Evolutionary conservation across 345 rosid species (phyloP), one percentile per base, ranked within the genome.

Genomic region (Arabis alpina): DNA sequence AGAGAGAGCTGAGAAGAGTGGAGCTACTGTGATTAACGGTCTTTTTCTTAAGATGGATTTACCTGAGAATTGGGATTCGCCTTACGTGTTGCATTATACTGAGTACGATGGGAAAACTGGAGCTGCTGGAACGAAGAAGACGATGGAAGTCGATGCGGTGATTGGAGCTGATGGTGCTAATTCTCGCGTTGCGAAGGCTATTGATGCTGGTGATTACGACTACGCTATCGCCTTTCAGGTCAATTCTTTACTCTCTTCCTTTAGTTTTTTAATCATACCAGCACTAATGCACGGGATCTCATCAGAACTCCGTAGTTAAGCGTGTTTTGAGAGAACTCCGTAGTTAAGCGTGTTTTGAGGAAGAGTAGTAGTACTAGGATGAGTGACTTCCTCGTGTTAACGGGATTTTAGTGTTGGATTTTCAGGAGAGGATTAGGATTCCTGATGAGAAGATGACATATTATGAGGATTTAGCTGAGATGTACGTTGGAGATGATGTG

Each of bases 161-260:
- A 85, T 90, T 13, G 97, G 98, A 14, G 98, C 98, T 47, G 98
- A 93, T 69, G 97, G 97, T 24, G 98, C 98, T 30, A 93, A 93
- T 71, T 93, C 98, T 12, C 81, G 92, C 47, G 97, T 93, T 32
- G 98, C 98, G 10, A 93, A 93, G 75, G 80, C 98, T 7, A 93
- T 93, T 27, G 82, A 65, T 34, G 94, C 98, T 8, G 97, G 98
- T 0, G 98, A 90, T 72, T 93, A 93, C 59, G 97, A 93, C 15
- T 93, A 93, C 59, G 97, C 98, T 40, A 93, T 93, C 59, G 96
- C 97, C 1, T 91, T 91, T 81, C 98, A 93, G 96, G 98, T 93
- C 70, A 30, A 3, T 30, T 57, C 8, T 2, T 70, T 41, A 7
- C n/a, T 50, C 6, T 41, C 23, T 40, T 10, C 2, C 1, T 0